phyloP scores from a whole-genome alignment of 2,329 filamentous ascomycete species.

The Colletotrichum sublineola region DNA sequence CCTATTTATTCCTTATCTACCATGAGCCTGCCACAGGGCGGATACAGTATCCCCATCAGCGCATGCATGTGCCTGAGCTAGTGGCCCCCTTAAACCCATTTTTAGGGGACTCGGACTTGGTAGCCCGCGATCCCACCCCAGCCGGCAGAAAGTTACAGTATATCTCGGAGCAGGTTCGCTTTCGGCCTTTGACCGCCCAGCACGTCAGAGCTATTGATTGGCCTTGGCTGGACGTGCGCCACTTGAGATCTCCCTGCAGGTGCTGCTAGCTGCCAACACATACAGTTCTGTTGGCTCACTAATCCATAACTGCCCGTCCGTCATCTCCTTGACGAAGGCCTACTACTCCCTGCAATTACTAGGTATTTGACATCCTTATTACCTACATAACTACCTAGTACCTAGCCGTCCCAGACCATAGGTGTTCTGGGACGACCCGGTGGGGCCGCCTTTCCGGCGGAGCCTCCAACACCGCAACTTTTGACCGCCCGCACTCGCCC shows the following conservation, averaged over 20 bases:
- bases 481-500: slow-evolving; percentile 5
- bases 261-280: slow-evolving; percentile 8
- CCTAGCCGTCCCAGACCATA: not conserved
- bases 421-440: slow-evolving; percentile 10
- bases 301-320: no score
- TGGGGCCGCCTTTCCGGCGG: slow-evolving; percentile 27
- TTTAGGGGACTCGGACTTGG: slow-evolving; percentile 1
- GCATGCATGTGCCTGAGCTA: slow-evolving; percentile 41
- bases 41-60: slow-evolving; percentile 29
- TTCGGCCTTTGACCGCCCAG: slow-evolving; percentile 15
- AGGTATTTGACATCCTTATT: not conserved
- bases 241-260: slow-evolving; percentile 1
- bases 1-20: not conserved
- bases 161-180: not conserved
- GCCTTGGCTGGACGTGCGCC: not conserved
- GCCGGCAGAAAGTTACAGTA: slow-evolving; percentile 14
- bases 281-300: slow-evolving; percentile 11
- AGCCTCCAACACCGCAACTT: slow-evolving; percentile 15
- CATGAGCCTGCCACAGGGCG: not conserved
- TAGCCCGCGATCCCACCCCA: slow-evolving; percentile 23
- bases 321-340: not conserved
- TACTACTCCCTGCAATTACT: not conserved
- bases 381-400: not conserved
- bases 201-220: not conserved
- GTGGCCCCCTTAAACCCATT: not conserved